Conservation (phyloP, 1,284 basidiomycete species). For the Porodaedalea pini region DNA sequence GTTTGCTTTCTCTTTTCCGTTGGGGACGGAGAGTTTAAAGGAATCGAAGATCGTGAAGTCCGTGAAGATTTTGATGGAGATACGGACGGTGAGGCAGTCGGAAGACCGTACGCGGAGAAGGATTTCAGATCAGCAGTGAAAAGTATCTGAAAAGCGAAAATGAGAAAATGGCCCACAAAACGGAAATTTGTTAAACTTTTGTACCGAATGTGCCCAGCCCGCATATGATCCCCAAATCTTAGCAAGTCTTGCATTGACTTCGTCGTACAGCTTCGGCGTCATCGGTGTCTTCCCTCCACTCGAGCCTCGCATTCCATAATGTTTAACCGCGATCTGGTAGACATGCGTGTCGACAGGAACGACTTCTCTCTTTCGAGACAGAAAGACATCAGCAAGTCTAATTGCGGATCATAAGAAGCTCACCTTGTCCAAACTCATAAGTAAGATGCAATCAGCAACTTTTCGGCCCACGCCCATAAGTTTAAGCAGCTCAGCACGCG, state of each 20-base stretch:
- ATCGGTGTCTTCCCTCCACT: slow-evolving; percentile 50
- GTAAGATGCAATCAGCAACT: slow-evolving; percentile 90
- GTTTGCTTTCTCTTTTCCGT: slow-evolving; percentile 11
- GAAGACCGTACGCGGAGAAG: slow-evolving; percentile 44
- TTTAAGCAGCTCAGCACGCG: slow-evolving; percentile 72
- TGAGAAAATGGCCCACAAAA: slow-evolving; percentile 35
- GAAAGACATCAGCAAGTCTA: not conserved
- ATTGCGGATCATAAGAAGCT: too few species aligned
- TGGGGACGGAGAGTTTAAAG: not conserved
- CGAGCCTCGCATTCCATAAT: slow-evolving; percentile 67
- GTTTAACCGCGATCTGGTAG: slow-evolving; percentile 78
- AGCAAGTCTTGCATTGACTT: slow-evolving; percentile 63
- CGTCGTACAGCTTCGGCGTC: slow-evolving; percentile 76
- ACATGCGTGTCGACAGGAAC: slow-evolving; percentile 94
- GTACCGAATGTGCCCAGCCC: slow-evolving; percentile 89
- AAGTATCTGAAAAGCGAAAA: slow-evolving; percentile 38
- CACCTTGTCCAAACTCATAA: slow-evolving; percentile 95
- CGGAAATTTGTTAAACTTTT: not conserved
- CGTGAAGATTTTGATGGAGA: slow-evolving; percentile 22
- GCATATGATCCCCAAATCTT: slow-evolving; percentile 80
- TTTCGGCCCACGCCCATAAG: slow-evolving; percentile 94
- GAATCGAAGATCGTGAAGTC: not conserved
- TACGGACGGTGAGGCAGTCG: slow-evolving; percentile 25
- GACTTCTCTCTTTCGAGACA: slow-evolving; percentile 57
- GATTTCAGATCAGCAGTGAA: slow-evolving; percentile 54